Evolutionary conservation across 768 basidiomycete genomes (phyloP).

Genomic region (Podaxis sp.): DNA sequence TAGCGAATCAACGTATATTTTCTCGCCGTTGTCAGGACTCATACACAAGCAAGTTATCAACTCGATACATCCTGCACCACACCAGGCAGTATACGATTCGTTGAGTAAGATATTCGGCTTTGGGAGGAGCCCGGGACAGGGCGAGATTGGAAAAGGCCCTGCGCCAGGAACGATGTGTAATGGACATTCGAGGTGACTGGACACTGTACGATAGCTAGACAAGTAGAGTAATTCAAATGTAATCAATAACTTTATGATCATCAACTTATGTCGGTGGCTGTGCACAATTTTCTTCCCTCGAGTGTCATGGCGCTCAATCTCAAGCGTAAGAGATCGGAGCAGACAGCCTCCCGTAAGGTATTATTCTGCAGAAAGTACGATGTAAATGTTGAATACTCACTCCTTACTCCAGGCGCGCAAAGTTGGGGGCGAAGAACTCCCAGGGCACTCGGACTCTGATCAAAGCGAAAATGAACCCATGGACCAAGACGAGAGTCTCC

Average conservation of each 20-base stretch:
- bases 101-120: conserved; percentile 41
- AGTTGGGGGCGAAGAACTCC: conserved; percentile 4
- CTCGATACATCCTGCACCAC: conserved; percentile 78
- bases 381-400: background rate
- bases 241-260: conserved; percentile 1
- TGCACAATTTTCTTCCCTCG: conserved; percentile 15
- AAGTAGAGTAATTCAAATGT: background rate
- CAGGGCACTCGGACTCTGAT: conserved; percentile 11
- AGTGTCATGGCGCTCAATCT: conserved; percentile 22
- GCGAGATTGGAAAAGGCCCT: conserved; percentile 1
- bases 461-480: conserved; percentile 11
- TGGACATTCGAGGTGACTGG: background rate
- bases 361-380: background rate
- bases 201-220: background rate
- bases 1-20: conserved; percentile 72
- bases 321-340: conserved; percentile 26
- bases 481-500: conserved; percentile 6
- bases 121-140: conserved; percentile 20
- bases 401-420: conserved; percentile 10
- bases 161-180: conserved; percentile 11
- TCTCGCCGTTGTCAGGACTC: conserved; percentile 65
- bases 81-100: conserved; percentile 67
- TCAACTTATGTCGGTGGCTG: conserved; percentile 11
- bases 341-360: conserved; percentile 21
- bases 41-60: conserved; percentile 67